phyloP scores from a whole-genome alignment of 2,329 filamentous ascomycete species.

The Aspergillus arachidicola region DNA sequence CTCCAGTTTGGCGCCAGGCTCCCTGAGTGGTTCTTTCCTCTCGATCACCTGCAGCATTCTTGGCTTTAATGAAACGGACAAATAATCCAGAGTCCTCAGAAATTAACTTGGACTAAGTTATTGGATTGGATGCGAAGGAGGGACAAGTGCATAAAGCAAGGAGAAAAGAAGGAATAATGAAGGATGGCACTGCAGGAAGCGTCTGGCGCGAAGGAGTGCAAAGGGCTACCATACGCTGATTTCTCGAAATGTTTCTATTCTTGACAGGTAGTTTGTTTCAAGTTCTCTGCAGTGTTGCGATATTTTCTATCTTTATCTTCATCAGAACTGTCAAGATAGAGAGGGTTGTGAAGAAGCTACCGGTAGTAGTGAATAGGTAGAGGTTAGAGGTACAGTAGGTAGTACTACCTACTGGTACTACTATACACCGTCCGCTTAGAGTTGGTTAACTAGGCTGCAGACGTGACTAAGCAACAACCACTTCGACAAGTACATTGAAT shows the following conservation, averaged over 20 bases:
- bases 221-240: background rate
- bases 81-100: constrained; percentile 9
- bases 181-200: background rate
- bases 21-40: constrained; percentile 23
- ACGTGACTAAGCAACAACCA: background rate
- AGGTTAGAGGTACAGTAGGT: no score
- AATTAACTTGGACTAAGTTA: background rate
- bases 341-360: background rate
- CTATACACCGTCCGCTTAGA: background rate
- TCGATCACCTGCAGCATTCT: constrained; percentile 15
- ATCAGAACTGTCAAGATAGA: background rate
- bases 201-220: constrained; percentile 1
- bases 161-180: background rate
- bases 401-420: no score
- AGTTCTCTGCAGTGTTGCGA: background rate
- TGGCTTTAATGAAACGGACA: constrained; percentile 14
- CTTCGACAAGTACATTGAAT: background rate
- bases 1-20: constrained; percentile 26
- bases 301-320: constrained; percentile 7
- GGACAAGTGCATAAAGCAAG: background rate
- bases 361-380: background rate
- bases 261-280: constrained; percentile 4
- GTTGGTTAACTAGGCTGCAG: background rate
- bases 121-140: constrained; percentile 10
- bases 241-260: background rate